Percentiles rank a stretch among this genome's conserved stretches.
These are phyloP conservation scores for Spathaspora gorwiae DNA, from an alignment of 805 yeast species.

Conservation along the genomic window DNA sequence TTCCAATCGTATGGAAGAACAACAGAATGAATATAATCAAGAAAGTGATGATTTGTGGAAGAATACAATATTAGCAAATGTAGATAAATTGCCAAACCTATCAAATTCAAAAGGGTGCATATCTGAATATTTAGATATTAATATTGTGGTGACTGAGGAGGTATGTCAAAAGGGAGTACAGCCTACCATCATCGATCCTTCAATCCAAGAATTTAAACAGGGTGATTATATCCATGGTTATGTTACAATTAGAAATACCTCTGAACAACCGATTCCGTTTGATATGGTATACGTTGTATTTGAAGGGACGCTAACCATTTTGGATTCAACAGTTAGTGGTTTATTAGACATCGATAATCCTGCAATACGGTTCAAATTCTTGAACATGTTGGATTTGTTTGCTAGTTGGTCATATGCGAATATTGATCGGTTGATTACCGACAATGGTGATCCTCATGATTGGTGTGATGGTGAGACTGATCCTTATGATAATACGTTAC, in stretches of 20 bases:
- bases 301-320: slow-evolving; percentile 31
- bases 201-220: slow-evolving; percentile 29
- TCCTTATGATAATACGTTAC: slow-evolving; percentile 32
- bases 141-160: slow-evolving; percentile 31
- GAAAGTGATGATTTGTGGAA: slow-evolving; percentile 33
- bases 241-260: slow-evolving; percentile 32
- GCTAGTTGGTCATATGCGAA: slow-evolving; percentile 44
- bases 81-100: slow-evolving; percentile 34
- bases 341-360: slow-evolving; percentile 25
- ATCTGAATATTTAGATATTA: slow-evolving; percentile 25
- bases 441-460: slow-evolving; percentile 38
- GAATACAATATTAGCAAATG: slow-evolving; percentile 40
- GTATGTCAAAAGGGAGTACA: slow-evolving; percentile 37
- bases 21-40: slow-evolving; percentile 13
- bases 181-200: slow-evolving; percentile 32
- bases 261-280: slow-evolving; percentile 29
- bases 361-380: slow-evolving; percentile 29
- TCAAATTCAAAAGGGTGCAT: slow-evolving; percentile 18
- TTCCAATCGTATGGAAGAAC: slow-evolving; percentile 3
- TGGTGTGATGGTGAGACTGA: slow-evolving; percentile 45
- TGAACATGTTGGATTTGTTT: slow-evolving; percentile 41
- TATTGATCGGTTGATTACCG: slow-evolving; percentile 35
- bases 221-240: slow-evolving; percentile 43
- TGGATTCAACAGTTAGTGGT: slow-evolving; percentile 19
- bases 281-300: slow-evolving; percentile 43